A percentile compares a stretch with the other conserved stretches of the same genome.
Evolutionary conservation across 164 flowering plant genomes (phyloP).

Genomic region (Amborella trichopoda): DNA sequence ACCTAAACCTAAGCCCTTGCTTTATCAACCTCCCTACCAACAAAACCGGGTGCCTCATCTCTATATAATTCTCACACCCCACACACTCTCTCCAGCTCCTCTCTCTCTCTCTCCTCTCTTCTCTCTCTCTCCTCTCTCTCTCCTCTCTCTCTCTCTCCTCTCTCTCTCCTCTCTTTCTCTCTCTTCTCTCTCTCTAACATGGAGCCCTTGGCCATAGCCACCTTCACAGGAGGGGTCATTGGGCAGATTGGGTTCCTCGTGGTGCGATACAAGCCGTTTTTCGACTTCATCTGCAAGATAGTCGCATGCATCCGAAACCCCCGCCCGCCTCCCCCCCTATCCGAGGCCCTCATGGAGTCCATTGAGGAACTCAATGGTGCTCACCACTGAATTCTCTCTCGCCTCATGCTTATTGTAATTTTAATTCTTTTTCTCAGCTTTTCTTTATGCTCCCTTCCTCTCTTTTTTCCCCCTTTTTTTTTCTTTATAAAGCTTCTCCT

Average conservation of each 20-base stretch:
- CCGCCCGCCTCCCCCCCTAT: slow-evolving; percentile 20
- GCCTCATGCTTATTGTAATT: too few relatives aligned
- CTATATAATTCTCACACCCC: too few relatives aligned
- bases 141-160: neutral
- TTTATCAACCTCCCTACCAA: too few relatives aligned
- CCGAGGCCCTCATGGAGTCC: slow-evolving; percentile 12
- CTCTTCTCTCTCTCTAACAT: slow-evolving; percentile 1
- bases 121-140: neutral
- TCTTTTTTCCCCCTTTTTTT: too few relatives aligned
- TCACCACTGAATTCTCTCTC: too few relatives aligned
- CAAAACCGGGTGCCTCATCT: too few relatives aligned
- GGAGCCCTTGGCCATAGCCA: slow-evolving; percentile 18
- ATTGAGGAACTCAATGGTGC: slow-evolving; percentile 1
- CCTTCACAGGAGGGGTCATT: slow-evolving; percentile 17
- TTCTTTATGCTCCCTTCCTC: too few relatives aligned
- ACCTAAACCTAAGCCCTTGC: too few relatives aligned
- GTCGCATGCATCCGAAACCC: slow-evolving; percentile 20
- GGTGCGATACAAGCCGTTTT: slow-evolving; percentile 11
- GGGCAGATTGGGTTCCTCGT: slow-evolving; percentile 13
- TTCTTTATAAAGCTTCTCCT: too few relatives aligned
- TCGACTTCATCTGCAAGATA: slow-evolving; percentile 7
- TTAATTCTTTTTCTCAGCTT: too few relatives aligned
- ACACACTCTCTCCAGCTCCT: neutral
- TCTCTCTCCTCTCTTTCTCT: neutral
- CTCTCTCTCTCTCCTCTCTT: neutral